Evolutionary conservation across 495 filamentous ascomycete species (phyloP).

Genomic region (Bacidia rubella): DNA sequence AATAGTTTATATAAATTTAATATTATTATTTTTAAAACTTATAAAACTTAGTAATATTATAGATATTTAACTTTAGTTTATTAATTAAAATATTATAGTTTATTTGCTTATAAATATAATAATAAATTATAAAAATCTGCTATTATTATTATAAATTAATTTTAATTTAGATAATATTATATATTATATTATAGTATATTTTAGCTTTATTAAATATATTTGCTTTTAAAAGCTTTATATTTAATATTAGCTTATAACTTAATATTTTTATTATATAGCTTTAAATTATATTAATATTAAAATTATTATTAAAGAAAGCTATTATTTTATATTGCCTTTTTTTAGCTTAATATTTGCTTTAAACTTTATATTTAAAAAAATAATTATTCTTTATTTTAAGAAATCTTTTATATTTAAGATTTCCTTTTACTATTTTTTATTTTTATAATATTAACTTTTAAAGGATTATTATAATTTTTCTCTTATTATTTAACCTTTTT

Average conservation of each 20-base stretch:
- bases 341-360: background rate
- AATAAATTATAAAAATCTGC: slow-evolving; percentile 3
- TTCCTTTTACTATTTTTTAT: slow-evolving; percentile 8
- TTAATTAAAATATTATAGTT: background rate
- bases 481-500: too few species aligned
- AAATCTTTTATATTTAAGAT: slow-evolving; percentile 2
- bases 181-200: slow-evolving; percentile 1
- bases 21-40: too few species aligned
- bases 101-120: slow-evolving; percentile 9
- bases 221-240: too few species aligned
- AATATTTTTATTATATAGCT: too few species aligned
- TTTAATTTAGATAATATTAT: background rate
- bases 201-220: slow-evolving; percentile 5
- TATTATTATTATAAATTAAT: slow-evolving; percentile 8
- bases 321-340: background rate
- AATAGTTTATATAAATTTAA: too few species aligned
- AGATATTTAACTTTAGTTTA: slow-evolving; percentile 2
- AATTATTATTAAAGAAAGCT: slow-evolving; percentile 1
- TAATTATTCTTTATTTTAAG: background rate
- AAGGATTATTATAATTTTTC: slow-evolving; percentile 5
- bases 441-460: slow-evolving; percentile 1
- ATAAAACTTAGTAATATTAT: too few species aligned
- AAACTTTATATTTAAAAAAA: background rate
- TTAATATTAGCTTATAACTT: too few species aligned
- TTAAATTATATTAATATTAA: too few species aligned